Conservation (phyloP, 129 eudicot genomes). For the Tanacetum coccineum region DNA sequence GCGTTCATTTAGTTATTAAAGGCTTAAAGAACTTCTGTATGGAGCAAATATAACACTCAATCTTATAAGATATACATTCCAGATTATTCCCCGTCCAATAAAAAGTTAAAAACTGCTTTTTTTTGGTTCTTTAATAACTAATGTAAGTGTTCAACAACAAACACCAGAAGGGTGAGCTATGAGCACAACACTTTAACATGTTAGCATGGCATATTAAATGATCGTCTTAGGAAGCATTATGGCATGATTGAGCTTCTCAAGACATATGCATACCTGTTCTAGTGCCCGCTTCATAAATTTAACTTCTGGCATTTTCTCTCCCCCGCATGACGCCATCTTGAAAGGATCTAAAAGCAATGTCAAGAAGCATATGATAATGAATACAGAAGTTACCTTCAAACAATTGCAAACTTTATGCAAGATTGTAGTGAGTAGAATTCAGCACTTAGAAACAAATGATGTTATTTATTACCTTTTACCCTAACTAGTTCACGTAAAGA, state of each 20-base stretch:
- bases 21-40: constrained; percentile 1
- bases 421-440: too few species aligned
- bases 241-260: background rate
- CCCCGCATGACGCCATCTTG: constrained; percentile 34
- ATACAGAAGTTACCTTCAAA: background rate
- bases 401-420: background rate
- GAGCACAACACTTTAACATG: background rate
- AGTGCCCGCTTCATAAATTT: constrained; percentile 60
- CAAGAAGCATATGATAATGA: background rate
- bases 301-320: constrained; percentile 16
- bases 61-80: background rate
- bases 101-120: background rate
- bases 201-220: constrained; percentile 8
- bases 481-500: too few species aligned
- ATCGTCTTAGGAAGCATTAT: background rate
- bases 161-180: background rate
- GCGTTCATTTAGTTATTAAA: constrained; percentile 8
- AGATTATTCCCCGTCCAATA: background rate
- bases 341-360: background rate
- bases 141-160: background rate
- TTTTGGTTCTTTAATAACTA: background rate
- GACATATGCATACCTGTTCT: constrained; percentile 39
- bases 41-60: background rate
- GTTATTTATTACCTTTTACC: too few species aligned
- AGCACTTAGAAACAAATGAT: too few species aligned